Evolutionary conservation across 345 rosid species (phyloP), one percentile per base, ranked within the genome.

Genomic region (Camelina laxa): DNA sequence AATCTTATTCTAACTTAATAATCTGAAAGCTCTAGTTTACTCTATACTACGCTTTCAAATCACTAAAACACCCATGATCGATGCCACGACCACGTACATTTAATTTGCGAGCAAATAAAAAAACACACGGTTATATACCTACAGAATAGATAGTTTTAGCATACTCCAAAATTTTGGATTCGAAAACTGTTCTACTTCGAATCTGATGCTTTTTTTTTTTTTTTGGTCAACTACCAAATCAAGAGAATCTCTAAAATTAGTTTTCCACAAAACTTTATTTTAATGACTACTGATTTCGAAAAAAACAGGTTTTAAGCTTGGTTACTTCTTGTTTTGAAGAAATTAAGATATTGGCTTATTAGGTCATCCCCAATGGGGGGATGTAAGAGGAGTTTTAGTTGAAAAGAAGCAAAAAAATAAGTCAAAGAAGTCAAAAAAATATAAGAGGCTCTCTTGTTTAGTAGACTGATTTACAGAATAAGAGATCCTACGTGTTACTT

Each of bases 171-270:
- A 33, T 1, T 13, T 27, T 7, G 11, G 16, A n/a, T n/a, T 57
- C 7, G 3, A 4, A 4, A 58, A 31, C 5, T 31, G 22, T 57
- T n/a, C 24, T 50, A 51, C 8, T 51, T 4, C 15, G 30, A 33
- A 59, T 59, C 24, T 35, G 44, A 59, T 17, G 44, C 27, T 33
- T 9, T 17, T 35, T 35, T 0, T 17, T 2, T 16, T n/a, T 57
- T n/a, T 59, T 59, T 58, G n/a, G 63, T 33, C 15, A 59, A 33
- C 63, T 35, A 16, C 63, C 63, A 59, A 17, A 17, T 36, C 16
- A 36, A 11, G 30, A 60, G 35, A 61, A 21, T 13, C 24, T 21
- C 35, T 21, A 39, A 7, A 9, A 21, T 14, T 39, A 21, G 12
- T 13, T 21, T 14, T 3, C 19, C 17, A 21, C 35, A 0, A 7